Evolutionary conservation across 192 early-diverging fungal genomes (phyloP), one percentile per base, ranked within the genome.

Genomic region (Coemansia sp.): DNA sequence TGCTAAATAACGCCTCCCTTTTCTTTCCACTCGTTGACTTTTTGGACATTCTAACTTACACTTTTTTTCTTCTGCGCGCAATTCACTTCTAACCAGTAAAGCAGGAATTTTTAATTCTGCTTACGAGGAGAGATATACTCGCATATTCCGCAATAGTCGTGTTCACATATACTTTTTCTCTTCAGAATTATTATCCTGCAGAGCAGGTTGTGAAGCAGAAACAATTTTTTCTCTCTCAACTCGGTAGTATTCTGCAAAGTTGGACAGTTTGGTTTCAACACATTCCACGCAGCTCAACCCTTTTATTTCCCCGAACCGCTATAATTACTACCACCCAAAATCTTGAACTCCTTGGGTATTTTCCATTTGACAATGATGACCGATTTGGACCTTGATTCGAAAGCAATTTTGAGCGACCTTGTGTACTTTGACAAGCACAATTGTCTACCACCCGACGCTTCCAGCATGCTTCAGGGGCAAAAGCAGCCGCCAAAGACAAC

Each of bases 301-400:
- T 66, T 30, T 21, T 9, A 10, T 6, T 24, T 36, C 9, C 10
- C 46, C 46, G 17, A 5, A n/a, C 17, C 60, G 14, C 32, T 21
- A 57, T 32, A 17, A 6, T 56, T 30, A 25, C 23, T 24, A 25
- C 25, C 6, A 24, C 22, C 7, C 22, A 23, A 23, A 54, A 46
- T 17, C 14, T 46, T 46, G 39, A 46, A 46, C 11, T 3, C 9
- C 39, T 14, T 46, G 9, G 39, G 39, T 17, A 46, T 17, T 46
- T 46, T 19, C 14, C 4, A 24, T 14, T 58, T 5, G 32, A 67
- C 64, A 65, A 75, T 71, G 73, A 76, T 80, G 77, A 72, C 73
- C 53, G 77, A 79, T 66, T 77, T 80, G 64, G 70, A 76, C 67
- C 71, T 84, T 50, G 77, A 79, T 72, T 75, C 82, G 10, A 78